Conservation (phyloP, 192 early-diverging fungal genomes). For the Pilobolus umbonatus region DNA sequence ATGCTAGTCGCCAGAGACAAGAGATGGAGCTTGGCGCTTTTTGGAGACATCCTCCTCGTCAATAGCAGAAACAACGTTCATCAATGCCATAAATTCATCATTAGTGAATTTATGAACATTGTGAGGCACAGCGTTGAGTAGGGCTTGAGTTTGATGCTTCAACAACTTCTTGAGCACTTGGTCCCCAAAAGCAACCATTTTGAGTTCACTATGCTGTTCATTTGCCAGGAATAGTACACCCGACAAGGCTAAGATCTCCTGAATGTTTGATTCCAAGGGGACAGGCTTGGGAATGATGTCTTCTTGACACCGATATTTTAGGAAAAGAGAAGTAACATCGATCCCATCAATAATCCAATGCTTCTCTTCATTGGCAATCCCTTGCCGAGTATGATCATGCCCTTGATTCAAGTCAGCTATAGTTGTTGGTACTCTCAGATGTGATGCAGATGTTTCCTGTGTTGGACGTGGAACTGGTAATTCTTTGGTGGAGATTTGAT, state of each 20-base stretch:
- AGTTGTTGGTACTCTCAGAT: background rate
- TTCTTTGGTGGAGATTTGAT: background rate
- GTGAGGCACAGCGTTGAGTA: slow-evolving; percentile 1
- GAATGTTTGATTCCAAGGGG: slow-evolving; percentile 3
- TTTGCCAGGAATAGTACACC: slow-evolving; percentile 9
- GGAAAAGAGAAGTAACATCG: slow-evolving; percentile 9
- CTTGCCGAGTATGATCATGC: background rate
- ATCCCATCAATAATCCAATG: slow-evolving; percentile 1
- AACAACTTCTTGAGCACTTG: slow-evolving; percentile 1
- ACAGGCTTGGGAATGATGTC: slow-evolving; percentile 1
- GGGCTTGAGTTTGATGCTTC: background rate
- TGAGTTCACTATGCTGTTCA: slow-evolving; percentile 4
- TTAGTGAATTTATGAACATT: background rate
- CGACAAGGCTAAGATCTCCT: slow-evolving; percentile 12
- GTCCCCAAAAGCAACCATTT: background rate
- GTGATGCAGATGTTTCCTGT: background rate
- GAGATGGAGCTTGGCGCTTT: slow-evolving; percentile 5
- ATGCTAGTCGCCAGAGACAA: slow-evolving; percentile 1
- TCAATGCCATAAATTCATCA: background rate
- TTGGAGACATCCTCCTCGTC: background rate
- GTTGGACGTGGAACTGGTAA: background rate
- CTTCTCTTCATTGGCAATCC: background rate
- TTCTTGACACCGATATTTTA: slow-evolving; percentile 1
- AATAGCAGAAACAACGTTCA: background rate
- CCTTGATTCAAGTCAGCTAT: background rate